Conservation (phyloP, 345 rosid species). For the Laguncularia racemosa region DNA sequence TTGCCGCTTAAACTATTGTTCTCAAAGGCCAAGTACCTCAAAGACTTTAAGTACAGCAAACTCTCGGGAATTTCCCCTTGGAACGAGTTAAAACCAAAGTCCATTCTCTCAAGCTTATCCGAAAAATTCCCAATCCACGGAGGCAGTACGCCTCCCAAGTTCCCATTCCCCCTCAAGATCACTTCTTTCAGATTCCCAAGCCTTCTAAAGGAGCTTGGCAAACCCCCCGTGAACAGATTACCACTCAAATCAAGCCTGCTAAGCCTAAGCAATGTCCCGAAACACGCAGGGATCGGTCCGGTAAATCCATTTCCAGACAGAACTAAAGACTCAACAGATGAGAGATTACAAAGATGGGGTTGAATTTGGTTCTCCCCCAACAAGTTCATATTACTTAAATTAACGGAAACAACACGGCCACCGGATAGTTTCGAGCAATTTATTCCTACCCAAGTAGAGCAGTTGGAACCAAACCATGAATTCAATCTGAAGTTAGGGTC, state of each 20-base stretch:
- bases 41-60: slow-evolving; percentile 40
- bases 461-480: slow-evolving; percentile 62
- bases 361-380: slow-evolving; percentile 42
- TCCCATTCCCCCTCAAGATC: slow-evolving; percentile 42
- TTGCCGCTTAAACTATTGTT: slow-evolving; percentile 54
- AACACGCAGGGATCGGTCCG: slow-evolving; percentile 57
- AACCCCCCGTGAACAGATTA: slow-evolving; percentile 44
- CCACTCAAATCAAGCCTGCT: slow-evolving; percentile 59
- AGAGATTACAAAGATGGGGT: slow-evolving; percentile 50
- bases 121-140: slow-evolving; percentile 61
- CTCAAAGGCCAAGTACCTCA: slow-evolving; percentile 56
- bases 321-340: slow-evolving; percentile 39
- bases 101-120: slow-evolving; percentile 51
- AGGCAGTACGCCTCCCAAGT: slow-evolving; percentile 52
- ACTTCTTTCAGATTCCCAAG: slow-evolving; percentile 54
- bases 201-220: slow-evolving; percentile 40
- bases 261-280: slow-evolving; percentile 47
- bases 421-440: slow-evolving; percentile 38
- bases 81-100: slow-evolving; percentile 66
- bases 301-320: slow-evolving; percentile 52
- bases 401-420: slow-evolving; percentile 52
- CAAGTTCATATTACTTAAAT: slow-evolving; percentile 44
- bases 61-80: slow-evolving; percentile 54
- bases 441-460: slow-evolving; percentile 72
- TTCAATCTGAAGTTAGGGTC: slow-evolving; percentile 49